A percentile compares a stretch with the other conserved stretches of the same genome.
phyloP scores from a whole-genome alignment of 352 stramenopile species.

The Globisporangium spiculum region DNA sequence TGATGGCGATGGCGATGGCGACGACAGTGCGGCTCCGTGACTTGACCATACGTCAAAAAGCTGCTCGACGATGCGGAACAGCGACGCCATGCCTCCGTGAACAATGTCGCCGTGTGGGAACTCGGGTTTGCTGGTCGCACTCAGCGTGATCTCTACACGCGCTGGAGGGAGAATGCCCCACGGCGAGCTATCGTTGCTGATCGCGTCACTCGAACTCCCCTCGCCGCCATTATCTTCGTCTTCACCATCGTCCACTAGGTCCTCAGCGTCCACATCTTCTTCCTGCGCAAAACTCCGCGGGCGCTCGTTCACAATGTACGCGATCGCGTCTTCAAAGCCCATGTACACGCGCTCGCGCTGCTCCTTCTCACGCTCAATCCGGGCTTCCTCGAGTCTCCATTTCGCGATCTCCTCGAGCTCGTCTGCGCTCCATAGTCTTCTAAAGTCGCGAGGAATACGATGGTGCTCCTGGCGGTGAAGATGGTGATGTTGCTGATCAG shows the following conservation, averaged over 20 bases:
- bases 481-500: background rate
- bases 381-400: conserved; percentile 54
- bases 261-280: conserved; percentile 55
- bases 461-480: conserved; percentile 7
- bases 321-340: conserved; percentile 72
- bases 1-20: background rate
- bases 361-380: conserved; percentile 50
- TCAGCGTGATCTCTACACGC: conserved; percentile 53
- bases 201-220: background rate
- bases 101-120: conserved; percentile 63
- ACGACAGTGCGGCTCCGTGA: background rate
- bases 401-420: conserved; percentile 41
- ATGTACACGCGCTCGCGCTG: conserved; percentile 52
- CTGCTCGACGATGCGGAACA: conserved; percentile 64
- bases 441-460: conserved; percentile 57
- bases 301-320: conserved; percentile 70
- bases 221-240: conserved; percentile 35
- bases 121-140: conserved; percentile 53
- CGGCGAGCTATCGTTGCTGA: conserved; percentile 39
- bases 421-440: conserved; percentile 61
- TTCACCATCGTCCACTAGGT: conserved; percentile 72
- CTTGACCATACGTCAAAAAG: conserved; percentile 28
- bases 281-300: conserved; percentile 47
- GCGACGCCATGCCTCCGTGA: conserved; percentile 61
- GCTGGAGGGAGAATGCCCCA: conserved; percentile 51